Evolutionary conservation across 768 basidiomycete genomes (phyloP).

Genomic region (Tephrocybe sp.): DNA sequence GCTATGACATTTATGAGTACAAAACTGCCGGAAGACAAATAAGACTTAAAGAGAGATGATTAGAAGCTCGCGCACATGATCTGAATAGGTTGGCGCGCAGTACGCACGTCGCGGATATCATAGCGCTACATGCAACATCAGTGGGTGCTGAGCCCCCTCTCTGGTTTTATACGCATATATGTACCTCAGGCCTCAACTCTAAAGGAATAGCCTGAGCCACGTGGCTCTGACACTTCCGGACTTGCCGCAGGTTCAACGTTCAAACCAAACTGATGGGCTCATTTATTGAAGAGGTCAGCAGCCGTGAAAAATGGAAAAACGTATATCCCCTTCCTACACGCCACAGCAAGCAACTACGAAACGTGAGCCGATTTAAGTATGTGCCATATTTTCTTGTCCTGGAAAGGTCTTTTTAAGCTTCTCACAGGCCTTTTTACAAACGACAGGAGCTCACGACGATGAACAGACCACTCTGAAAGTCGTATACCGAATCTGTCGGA

Average conservation of each 20-base stretch:
- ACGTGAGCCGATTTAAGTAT: not conserved
- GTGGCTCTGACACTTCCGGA: slow-evolving; percentile 11
- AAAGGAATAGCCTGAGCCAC: slow-evolving; percentile 13
- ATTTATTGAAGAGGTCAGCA: slow-evolving; percentile 18
- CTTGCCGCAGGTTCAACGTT: slow-evolving; percentile 13
- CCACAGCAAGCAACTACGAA: slow-evolving; percentile 16
- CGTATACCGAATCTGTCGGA: slow-evolving; percentile 31
- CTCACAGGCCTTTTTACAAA: not conserved
- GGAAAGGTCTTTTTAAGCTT: not conserved
- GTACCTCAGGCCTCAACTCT: not conserved
- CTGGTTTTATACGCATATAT: no score
- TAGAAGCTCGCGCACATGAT: not conserved
- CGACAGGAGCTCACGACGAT: slow-evolving; percentile 1
- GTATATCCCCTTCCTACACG: slow-evolving; percentile 17
- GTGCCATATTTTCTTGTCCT: not conserved
- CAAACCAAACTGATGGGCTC: slow-evolving; percentile 17
- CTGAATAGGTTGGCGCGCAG: not conserved
- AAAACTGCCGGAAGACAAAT: no score
- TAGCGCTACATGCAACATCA: no score
- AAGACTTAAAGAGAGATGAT: no score
- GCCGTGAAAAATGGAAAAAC: slow-evolving; percentile 28
- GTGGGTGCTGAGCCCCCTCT: not conserved
- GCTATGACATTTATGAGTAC: no score
- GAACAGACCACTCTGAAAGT: not conserved
- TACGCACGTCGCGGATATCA: no score